Percentiles rank a stretch among this genome's conserved stretches.
These are phyloP conservation scores for Chaetoscypha palmicola DNA, from an alignment of 2,329 filamentous ascomycete genomes.

Conservation along the genomic window DNA sequence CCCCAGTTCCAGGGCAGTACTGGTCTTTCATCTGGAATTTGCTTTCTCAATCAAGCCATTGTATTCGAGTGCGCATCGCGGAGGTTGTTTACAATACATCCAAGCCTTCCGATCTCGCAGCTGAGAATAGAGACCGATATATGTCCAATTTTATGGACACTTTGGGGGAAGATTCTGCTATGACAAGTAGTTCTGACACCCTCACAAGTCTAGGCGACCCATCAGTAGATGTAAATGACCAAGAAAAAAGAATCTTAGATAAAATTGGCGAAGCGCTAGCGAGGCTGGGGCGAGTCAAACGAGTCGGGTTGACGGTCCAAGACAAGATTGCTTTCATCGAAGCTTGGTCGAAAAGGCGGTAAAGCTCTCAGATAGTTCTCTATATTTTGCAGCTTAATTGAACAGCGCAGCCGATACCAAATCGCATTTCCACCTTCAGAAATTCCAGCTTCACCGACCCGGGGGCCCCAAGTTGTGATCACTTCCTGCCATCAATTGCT, in stretches of 20 bases:
- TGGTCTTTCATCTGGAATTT: conserved; percentile 76
- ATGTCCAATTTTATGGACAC: conserved; percentile 26
- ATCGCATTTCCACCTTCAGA: too few relatives aligned
- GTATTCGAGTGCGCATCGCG: conserved; percentile 84
- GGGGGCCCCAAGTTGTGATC: too few relatives aligned
- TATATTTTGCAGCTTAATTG: too few relatives aligned
- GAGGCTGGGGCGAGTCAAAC: conserved; percentile 78
- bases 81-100: conserved; percentile 57
- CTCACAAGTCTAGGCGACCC: conserved; percentile 25
- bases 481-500: too few relatives aligned
- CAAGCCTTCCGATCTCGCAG: conserved; percentile 22
- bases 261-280: conserved; percentile 78
- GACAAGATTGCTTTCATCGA: conserved; percentile 81
- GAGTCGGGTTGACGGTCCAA: conserved; percentile 73
- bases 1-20: conserved; percentile 73
- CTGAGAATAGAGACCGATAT: conserved; percentile 31
- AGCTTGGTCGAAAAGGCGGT: conserved; percentile 50
- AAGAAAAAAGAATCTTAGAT: conserved; percentile 68
- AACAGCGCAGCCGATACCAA: too few relatives aligned
- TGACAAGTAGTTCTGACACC: conserved; percentile 28
- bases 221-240: conserved; percentile 26
- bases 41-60: conserved; percentile 77
- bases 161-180: conserved; percentile 24
- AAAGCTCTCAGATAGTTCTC: background rate
- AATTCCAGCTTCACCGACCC: too few relatives aligned